Evolutionary conservation across 176 grass and related monocot species (phyloP), one percentile per base, ranked within the genome.

Genomic region (Urochloa ruziziensis): DNA sequence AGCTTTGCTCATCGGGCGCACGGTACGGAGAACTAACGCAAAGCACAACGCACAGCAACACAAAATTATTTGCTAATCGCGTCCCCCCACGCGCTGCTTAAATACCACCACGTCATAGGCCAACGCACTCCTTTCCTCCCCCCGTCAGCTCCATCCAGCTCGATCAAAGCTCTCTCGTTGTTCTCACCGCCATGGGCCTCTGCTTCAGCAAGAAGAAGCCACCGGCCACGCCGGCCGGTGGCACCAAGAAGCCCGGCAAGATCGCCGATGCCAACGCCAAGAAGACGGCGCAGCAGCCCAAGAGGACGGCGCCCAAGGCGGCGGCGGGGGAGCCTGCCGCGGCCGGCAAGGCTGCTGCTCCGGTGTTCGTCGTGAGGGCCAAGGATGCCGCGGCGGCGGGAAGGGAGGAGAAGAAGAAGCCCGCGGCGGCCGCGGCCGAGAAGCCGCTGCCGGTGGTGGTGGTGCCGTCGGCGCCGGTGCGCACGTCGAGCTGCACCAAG

Each of bases 401-500:
- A 11, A 44, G 83, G 75, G 52, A 29, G 37, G 35, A 39, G 51
- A 67, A 77, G 70, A 58, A 39, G 88, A 84, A 32, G 12, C 29
- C 27, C 3, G 25, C 60, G 25, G 18, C 44, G 21, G 46, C n/a
- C n/a, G n/a, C 28, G 43, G 62, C 23, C 32, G 32, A 36, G 73
- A 37, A 75, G 73, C 73, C n/a, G 30, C 62, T 67, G 44, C 51
- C 73, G 2, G 78, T 80, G 71, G 82, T 35, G 24, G 21, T 42
- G 61, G 12, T 62, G 49, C 18, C 76, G 4, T 80, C 86, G 0
- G 83, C 33, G 75, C 73, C 91, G 34, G 88, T 89, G 71, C 67
- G 92, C 37, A 91, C 90, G 28, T 97, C 92, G n/a, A 92, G 95
- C 90, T 97, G 92, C 79, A 91, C 90, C 74, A 94, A 91, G 80